Conservation (phyloP, 192 early-diverging fungal genomes). For the Phlyctochytrium planicorne region DNA sequence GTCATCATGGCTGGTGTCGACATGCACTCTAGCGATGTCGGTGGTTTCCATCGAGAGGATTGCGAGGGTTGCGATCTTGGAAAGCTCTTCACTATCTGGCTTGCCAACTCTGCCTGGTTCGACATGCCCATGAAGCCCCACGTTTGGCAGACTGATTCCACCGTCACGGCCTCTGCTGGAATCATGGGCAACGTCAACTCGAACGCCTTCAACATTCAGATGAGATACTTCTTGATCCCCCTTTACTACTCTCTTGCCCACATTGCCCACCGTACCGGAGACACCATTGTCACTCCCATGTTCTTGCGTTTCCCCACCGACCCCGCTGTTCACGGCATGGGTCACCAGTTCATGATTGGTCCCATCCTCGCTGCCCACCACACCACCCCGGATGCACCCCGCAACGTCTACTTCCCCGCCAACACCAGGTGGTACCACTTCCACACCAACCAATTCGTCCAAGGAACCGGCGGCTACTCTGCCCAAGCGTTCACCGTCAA, state of each 20-base stretch:
- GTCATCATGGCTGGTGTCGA: slow-evolving; percentile 23
- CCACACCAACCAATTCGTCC: slow-evolving; percentile 15
- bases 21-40: slow-evolving; percentile 17
- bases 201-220: slow-evolving; percentile 19
- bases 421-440: slow-evolving; percentile 16
- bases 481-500: not conserved
- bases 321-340: slow-evolving; percentile 7
- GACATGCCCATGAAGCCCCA: slow-evolving; percentile 20
- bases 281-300: slow-evolving; percentile 17
- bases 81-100: slow-evolving; percentile 11
- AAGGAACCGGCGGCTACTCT: not conserved
- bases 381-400: not conserved
- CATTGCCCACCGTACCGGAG: slow-evolving; percentile 5
- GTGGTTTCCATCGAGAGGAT: slow-evolving; percentile 18
- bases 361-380: slow-evolving; percentile 6
- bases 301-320: slow-evolving; percentile 21
- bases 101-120: slow-evolving; percentile 18
- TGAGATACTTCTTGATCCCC: slow-evolving; percentile 16
- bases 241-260: slow-evolving; percentile 21
- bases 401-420: not conserved
- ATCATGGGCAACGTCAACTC: slow-evolving; percentile 12
- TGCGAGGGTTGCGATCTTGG: not conserved
- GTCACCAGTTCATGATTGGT: slow-evolving; percentile 17
- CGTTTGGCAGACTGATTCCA: slow-evolving; percentile 5
- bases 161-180: slow-evolving; percentile 10